phyloP scores from a whole-genome alignment of 2,329 filamentous ascomycete genomes.

The Monosporascus sp. region DNA sequence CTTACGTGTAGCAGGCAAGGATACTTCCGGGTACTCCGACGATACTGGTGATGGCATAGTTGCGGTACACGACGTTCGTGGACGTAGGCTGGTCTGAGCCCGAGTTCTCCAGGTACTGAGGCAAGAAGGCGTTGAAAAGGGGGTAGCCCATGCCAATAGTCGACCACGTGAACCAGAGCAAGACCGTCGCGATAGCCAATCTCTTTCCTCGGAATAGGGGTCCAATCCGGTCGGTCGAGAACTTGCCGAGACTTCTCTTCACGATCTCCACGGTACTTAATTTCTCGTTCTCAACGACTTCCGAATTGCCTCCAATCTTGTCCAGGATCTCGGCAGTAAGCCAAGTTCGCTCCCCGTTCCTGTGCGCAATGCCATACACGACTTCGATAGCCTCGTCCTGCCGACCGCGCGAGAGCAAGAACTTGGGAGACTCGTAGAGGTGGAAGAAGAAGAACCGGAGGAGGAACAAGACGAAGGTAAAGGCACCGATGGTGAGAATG shows the following conservation, averaged over 20 bases:
- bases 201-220: conserved; percentile 49
- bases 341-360: conserved; percentile 27
- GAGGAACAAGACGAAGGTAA: conserved; percentile 38
- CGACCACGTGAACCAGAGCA: conserved; percentile 52
- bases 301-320: conserved; percentile 12
- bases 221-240: conserved; percentile 45
- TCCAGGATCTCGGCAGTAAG: conserved; percentile 33
- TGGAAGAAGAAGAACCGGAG: conserved; percentile 41
- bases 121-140: conserved; percentile 47
- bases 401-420: conserved; percentile 36
- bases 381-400: conserved; percentile 43
- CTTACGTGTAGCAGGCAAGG: conserved; percentile 30
- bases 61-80: conserved; percentile 31
- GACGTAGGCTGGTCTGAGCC: conserved; percentile 21
- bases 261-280: conserved; percentile 19
- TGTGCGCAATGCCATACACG: conserved; percentile 41
- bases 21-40: conserved; percentile 35
- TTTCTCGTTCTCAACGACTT: conserved; percentile 14
- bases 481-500: conserved; percentile 37
- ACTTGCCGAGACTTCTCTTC: conserved; percentile 45
- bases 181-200: conserved; percentile 45
- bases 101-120: conserved; percentile 21
- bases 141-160: conserved; percentile 54
- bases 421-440: conserved; percentile 44
- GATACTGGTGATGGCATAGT: conserved; percentile 25